Base-by-base conservation (phyloP, 495 filamentous ascomycete genomes). In the Neurospora sublineolata region DNA sequence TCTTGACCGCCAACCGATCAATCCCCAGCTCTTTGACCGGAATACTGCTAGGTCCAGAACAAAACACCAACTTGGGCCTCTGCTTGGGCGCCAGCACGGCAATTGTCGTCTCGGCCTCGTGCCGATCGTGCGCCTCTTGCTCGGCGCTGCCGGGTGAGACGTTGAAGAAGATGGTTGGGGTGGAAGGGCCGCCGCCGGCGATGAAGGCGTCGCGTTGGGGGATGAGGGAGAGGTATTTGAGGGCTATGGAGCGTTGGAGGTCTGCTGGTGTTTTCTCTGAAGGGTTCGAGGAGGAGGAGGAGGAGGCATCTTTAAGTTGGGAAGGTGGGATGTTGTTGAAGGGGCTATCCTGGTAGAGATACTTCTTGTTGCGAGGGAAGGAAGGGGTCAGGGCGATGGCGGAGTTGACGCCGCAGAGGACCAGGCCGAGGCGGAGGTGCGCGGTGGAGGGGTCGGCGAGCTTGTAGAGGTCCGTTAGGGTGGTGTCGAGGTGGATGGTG, bases 261-360 rank as follows among this genome's bases (percentile, higher is more conserved):
- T 37, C 80, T 23, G 82, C 77, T 64, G 85, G 14, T 6, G 85
- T 71, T 83, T 81, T 27, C 81, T 84, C 4, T 12, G 40, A 36
- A 7, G 33, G 40, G 16, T 42, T 42, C 5, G 33, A 36, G 16
- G 40, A 18, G 16, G 14, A 6, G 16, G 14, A 6, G 4, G 52
- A 30, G 14, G 12, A 14, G 14, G 46, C 20, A 14, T 30, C 52
- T 64, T 64, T 71, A 4, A 88, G 79, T 41, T 86, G 81, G 64
- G 85, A 77, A 3, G 83, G 78, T 0, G 86, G 85, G 2, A 79
- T 76, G 36, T 75, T 76, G 73, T 87, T 86, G 78, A 80, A 79
- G 37, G 73, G 58, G 16, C 74, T 73, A 70, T 81, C 80, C 46
- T 80, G 75, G 72, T 80, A 81, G 23, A 78, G 70, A 69, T 75